A percentile compares a stretch with the other conserved stretches of the same genome.
Evolutionary conservation across 176 grass and related monocot genomes (phyloP).

Genomic region (Alloteropsis semialata): DNA sequence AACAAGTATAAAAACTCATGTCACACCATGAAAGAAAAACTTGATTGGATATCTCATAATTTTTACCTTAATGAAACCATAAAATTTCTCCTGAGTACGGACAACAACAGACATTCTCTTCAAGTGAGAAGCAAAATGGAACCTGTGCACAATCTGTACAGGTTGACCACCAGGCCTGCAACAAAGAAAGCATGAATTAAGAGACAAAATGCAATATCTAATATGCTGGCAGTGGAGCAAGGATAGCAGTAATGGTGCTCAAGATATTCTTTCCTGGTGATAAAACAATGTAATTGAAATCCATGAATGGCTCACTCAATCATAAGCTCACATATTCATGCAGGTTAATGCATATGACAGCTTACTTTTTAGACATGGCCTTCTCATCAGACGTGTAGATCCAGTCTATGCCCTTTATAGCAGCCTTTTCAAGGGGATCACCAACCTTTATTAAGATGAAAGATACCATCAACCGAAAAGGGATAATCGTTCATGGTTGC

Average conservation of each 20-base stretch:
- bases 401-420: constrained; percentile 98
- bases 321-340: constrained; percentile 22
- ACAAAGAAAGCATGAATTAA: constrained; percentile 22
- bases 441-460: constrained; percentile 71
- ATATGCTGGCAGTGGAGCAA: not conserved
- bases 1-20: not conserved
- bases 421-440: constrained; percentile 99
- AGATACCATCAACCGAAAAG: constrained; percentile 22
- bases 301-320: not conserved
- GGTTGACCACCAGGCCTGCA: constrained; percentile 82
- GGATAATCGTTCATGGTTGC: not conserved
- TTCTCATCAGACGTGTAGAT: constrained; percentile 99
- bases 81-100: constrained; percentile 86
- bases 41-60: constrained; percentile 14
- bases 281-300: constrained; percentile 1
- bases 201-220: not conserved
- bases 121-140: constrained; percentile 99
- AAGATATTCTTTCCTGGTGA: not conserved
- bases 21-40: not conserved
- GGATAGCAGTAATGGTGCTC: not conserved
- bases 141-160: constrained; percentile 91
- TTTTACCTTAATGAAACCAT: constrained; percentile 86
- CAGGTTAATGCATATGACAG: constrained; percentile 12
- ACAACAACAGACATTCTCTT: constrained; percentile 99
- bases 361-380: constrained; percentile 85